Evolutionary conservation across 2,329 filamentous ascomycete genomes (phyloP), one percentile per base, ranked within the genome.

Genomic region (Microdochium paspali): DNA sequence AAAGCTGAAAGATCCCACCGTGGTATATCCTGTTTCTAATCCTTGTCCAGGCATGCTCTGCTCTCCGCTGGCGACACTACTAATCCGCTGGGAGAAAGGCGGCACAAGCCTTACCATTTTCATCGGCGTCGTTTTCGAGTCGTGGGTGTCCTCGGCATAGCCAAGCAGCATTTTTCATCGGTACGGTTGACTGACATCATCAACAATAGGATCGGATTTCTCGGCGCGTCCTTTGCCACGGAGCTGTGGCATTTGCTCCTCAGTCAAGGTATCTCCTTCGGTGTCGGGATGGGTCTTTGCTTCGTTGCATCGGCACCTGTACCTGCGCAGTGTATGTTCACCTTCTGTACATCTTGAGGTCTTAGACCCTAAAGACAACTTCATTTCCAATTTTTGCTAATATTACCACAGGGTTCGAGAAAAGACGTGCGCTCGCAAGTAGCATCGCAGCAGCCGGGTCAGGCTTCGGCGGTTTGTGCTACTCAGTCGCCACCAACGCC

Each of bases 181-280:
- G 4, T 35, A 4, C 20, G 10, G 20, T 24, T 40, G 20, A 21
- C 12, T 12, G 42, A 32, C 24, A 3, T 20, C 26, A 24, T 52
- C 46, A 13, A 46, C 23, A 24, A 18, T 40, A 71, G 68, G 0
- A 66, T 70, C 9, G 81, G 79, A 21, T 74, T 90, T 50, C 76
- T 90, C 42, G 79, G 78, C 2, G 85, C 87, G 7, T 85, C 80
- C 13, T 90, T 89, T 55, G 77, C 84, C 0, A 68, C 61, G 15
- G 58, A 78, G 48, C 82, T 87, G 49, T 90, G 85, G 83, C 86
- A 91, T 30, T 72, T 93, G 1, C 82, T 90, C 49, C 73, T 91
- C 0, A 78, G 75, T 5, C 87, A 91, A 59, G 87, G 87, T 4
- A 58, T 90, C 2, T 78, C 81, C 47, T 90, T 91, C 52, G 87